phyloP scores from a whole-genome alignment of 176 grass and related monocot genomes.

The Aegilops bicornis region DNA sequence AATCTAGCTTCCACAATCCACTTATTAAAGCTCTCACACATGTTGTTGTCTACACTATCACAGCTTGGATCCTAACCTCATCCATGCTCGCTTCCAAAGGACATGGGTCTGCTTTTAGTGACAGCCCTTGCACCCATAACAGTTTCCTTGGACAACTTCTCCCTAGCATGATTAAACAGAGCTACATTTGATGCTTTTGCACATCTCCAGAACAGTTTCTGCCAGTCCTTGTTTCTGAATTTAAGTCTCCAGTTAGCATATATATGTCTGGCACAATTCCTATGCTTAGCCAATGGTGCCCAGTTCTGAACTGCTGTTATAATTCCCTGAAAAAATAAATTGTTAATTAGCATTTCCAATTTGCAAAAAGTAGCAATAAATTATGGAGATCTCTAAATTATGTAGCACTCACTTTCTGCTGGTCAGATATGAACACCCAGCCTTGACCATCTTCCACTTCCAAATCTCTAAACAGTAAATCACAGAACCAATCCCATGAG shows the following conservation, averaged over 20 bases:
- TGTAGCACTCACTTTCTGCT: neutral
- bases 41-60: too few species aligned
- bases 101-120: too few species aligned
- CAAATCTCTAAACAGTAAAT: neutral
- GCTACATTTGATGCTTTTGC: neutral
- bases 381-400: too few species aligned
- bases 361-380: neutral
- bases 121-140: too few species aligned
- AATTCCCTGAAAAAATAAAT: neutral
- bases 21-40: too few species aligned
- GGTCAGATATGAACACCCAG: neutral
- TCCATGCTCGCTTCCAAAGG: too few species aligned
- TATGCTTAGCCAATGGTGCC: neutral
- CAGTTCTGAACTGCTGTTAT: neutral
- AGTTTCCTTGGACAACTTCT: too few species aligned
- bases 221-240: neutral
- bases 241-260: neutral
- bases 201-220: neutral
- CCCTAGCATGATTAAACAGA: neutral
- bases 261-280: neutral
- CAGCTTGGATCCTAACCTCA: too few species aligned
- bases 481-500: neutral
- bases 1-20: too few species aligned
- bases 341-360: too few species aligned
- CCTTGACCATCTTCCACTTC: neutral